A percentile compares a stretch with the other conserved stretches of the same genome.
Evolutionary conservation across 306 rosid genomes (phyloP).

Genomic region (Hippophae rhamnoides): DNA sequence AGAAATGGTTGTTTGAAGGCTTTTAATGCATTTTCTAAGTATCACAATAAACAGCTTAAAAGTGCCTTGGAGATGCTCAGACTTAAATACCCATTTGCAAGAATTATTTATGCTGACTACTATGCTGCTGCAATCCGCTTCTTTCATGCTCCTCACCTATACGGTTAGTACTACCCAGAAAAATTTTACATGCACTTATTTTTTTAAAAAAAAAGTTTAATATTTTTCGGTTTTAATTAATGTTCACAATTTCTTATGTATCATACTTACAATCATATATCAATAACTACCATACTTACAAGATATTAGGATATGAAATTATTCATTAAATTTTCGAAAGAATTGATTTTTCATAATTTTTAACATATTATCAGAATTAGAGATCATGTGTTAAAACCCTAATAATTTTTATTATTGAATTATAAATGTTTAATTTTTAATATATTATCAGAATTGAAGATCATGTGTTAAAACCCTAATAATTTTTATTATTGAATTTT

Average conservation of each 20-base stretch:
- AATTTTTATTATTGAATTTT: too few species aligned
- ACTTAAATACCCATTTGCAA: constrained; percentile 34
- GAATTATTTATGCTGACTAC: constrained; percentile 55
- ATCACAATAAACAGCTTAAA: constrained; percentile 45
- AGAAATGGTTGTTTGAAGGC: constrained; percentile 48
- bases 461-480: too few species aligned
- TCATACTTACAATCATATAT: too few species aligned
- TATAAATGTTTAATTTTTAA: too few species aligned
- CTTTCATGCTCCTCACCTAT: constrained; percentile 31
- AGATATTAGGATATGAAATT: too few species aligned
- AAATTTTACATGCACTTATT: neutral
- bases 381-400: rapidly evolving
- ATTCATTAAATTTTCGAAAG: too few species aligned
- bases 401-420: too few species aligned
- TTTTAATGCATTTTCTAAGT: constrained; percentile 38
- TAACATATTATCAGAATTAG: too few species aligned
- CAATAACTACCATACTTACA: neutral
- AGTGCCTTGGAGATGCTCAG: constrained; percentile 26
- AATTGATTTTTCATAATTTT: too few species aligned
- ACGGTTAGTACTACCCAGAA: constrained; percentile 26
- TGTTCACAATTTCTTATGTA: neutral
- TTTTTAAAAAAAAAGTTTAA: neutral
- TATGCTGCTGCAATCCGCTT: constrained; percentile 45
- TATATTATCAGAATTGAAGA: too few species aligned
- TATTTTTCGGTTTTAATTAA: neutral